Conservation (phyloP, 2,329 filamentous ascomycete species). For the Triangularia verruculosa region DNA sequence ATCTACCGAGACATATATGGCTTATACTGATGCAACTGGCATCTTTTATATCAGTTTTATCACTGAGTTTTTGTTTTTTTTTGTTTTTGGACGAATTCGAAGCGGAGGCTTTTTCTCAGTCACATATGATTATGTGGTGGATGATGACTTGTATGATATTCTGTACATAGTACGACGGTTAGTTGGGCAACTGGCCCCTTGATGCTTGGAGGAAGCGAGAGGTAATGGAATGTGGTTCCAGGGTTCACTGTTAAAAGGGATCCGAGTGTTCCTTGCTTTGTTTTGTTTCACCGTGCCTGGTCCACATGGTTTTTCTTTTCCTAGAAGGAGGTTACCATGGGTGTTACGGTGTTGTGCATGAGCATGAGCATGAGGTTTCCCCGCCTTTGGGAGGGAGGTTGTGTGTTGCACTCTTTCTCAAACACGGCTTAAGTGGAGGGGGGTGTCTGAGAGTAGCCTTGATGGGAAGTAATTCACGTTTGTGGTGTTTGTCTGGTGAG, state of each 20-base stretch:
- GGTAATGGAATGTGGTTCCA: background rate
- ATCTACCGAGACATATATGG: background rate
- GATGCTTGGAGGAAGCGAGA: background rate
- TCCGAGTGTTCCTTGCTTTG: background rate
- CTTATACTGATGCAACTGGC: background rate
- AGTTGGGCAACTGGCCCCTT: background rate
- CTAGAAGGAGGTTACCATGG: background rate
- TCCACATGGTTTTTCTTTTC: background rate
- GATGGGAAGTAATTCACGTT: background rate
- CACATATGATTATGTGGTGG: background rate
- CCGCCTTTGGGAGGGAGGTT: background rate
- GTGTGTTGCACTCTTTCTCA: background rate
- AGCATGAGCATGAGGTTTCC: conserved; percentile 1
- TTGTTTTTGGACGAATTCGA: background rate
- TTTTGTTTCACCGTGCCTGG: background rate
- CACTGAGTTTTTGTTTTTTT: background rate
- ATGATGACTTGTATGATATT: background rate
- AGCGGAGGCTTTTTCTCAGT: background rate
- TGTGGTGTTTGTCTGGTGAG: background rate
- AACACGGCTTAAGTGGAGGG: background rate
- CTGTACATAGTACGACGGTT: background rate
- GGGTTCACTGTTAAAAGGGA: background rate
- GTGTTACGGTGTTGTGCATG: background rate
- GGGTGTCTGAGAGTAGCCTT: background rate
- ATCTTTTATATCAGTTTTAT: background rate